phyloP scores from a whole-genome alignment of 2,329 filamentous ascomycete species.

The Botrytis tulipae region DNA sequence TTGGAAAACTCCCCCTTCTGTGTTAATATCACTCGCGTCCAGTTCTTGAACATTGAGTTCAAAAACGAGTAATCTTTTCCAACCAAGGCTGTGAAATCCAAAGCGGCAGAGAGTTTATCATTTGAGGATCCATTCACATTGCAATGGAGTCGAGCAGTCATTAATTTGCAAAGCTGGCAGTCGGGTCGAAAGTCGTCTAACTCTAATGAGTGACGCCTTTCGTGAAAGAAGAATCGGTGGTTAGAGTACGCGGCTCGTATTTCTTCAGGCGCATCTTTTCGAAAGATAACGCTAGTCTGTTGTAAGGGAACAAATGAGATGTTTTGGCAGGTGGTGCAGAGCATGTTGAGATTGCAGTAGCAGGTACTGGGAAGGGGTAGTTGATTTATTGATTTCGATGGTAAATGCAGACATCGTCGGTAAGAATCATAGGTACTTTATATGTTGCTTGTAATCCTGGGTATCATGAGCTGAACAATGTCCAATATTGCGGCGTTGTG shows the following conservation, averaged over 20 bases:
- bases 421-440: not conserved
- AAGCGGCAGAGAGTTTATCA: not conserved
- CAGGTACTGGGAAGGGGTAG: too few species aligned
- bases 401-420: not conserved
- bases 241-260: not conserved
- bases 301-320: not conserved
- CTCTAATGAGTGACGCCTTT: not conserved
- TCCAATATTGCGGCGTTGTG: not conserved
- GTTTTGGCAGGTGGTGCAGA: not conserved
- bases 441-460: not conserved
- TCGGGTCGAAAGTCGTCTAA: not conserved
- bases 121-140: not conserved
- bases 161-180: not conserved
- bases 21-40: not conserved
- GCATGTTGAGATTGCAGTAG: not conserved
- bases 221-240: not conserved
- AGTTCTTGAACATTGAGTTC: not conserved
- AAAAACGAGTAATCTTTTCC: not conserved
- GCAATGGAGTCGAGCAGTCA: not conserved
- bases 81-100: not conserved
- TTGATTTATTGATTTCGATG: accelerated
- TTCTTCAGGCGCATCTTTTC: not conserved
- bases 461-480: not conserved
- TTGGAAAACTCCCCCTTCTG: not conserved
- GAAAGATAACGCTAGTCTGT: not conserved